Evolutionary conservation across 768 basidiomycete genomes (phyloP), one percentile per base, ranked within the genome.

Genomic region (Myochromella boudieri): DNA sequence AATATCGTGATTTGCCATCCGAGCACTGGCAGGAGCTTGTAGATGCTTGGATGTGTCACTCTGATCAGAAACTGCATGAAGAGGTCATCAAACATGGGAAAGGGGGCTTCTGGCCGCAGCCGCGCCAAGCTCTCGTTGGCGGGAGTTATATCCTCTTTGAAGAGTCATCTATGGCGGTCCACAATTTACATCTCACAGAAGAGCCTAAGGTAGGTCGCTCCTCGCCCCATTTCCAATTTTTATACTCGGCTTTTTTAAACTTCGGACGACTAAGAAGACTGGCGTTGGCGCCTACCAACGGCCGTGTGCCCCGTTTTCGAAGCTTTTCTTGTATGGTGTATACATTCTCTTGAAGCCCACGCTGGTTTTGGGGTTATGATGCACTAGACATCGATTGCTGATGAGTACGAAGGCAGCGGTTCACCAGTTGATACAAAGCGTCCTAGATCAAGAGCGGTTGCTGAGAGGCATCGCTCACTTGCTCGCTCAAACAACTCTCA

Each of bases 1-100:
- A 66, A 36, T 98, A 89, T 64, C 80, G 84, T 29, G 94, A 97
- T 60, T 71, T 98, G 10, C 95, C 95, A 3, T 94, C 91, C 3
- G 95, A 97, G 61, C 87, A 98, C 58, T 98, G 95, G 95, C 87
- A 92, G 52, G 95, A 98, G 63, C 82, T 98, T 12, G 82, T 98
- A 15, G 95, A 97, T 52, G 87, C 94, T 6, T 98, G 95, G 95
- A 93, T 98, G 88, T 98, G 95, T 58, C 95, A 97, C 65, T 65
- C 83, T 7, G 93, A 97, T 59, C 93, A 95, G 69, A 83, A 80
- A 33, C 70, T 97, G 39, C 80, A 87, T 51, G 83, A 84, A 26
- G 79, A 83, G 11, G 77, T 91, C 3, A 67, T 78, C 41, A 73
- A 78, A 51, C 77, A 77, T 52, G 71, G 75, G 1, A 65, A 71